Percentiles rank a stretch among this genome's conserved stretches.
Conservation (phyloP, 805 yeast genomes). For the Blastobotrys attinorum region DNA sequence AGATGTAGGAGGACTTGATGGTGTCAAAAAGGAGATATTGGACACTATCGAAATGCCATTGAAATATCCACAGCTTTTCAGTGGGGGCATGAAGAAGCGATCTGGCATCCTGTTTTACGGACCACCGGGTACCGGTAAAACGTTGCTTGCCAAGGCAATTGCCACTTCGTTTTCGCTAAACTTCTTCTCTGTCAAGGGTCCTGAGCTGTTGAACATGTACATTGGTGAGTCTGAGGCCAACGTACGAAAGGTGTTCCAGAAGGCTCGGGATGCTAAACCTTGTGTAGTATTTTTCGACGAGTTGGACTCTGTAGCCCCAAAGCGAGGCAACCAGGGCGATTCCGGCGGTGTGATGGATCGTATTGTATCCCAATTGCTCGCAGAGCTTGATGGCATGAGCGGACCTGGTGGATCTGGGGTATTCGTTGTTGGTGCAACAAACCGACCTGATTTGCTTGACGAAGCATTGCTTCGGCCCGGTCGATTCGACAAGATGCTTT, state of each 20-base stretch:
- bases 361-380: slow-evolving; percentile 88
- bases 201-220: slow-evolving; percentile 93
- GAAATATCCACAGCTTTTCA: slow-evolving; percentile 83
- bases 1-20: slow-evolving; percentile 91
- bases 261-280: slow-evolving; percentile 93
- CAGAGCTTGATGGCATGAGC: slow-evolving; percentile 96
- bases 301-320: slow-evolving; percentile 95
- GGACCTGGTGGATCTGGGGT: slow-evolving; percentile 77
- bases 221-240: slow-evolving; percentile 98
- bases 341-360: slow-evolving; percentile 99
- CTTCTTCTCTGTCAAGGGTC: slow-evolving; percentile 95
- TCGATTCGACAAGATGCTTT: slow-evolving; percentile 90
- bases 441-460: slow-evolving; percentile 89
- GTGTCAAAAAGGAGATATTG: slow-evolving; percentile 83
- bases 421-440: slow-evolving; percentile 98
- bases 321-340: slow-evolving; percentile 97
- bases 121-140: slow-evolving; percentile 98
- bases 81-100: slow-evolving; percentile 84
- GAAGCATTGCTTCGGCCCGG: slow-evolving; percentile 93
- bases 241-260: slow-evolving; percentile 87
- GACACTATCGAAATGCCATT: slow-evolving; percentile 96
- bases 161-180: slow-evolving; percentile 92
- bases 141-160: slow-evolving; percentile 90
- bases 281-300: slow-evolving; percentile 98
- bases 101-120: slow-evolving; percentile 94